A percentile compares a stretch with the other conserved stretches of the same genome.
These are phyloP conservation scores for Spergularia bocconei DNA, from an alignment of 148 eudicot genomes.

Conservation along the genomic window DNA sequence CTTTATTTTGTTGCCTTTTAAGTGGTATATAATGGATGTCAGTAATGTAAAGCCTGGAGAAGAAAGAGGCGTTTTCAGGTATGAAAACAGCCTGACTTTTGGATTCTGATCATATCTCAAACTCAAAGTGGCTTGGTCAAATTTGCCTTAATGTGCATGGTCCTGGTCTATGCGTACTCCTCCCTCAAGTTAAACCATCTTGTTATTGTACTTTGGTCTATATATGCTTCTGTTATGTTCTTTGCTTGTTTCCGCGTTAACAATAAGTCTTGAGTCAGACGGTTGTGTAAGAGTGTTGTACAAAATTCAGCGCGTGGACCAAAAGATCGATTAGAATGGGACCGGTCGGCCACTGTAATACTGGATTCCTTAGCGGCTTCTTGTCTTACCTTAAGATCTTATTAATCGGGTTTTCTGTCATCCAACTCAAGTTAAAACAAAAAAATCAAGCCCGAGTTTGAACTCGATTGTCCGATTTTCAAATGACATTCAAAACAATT, in stretches of 20 bases:
- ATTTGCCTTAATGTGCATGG: neutral
- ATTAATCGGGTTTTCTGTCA: too few relatives aligned
- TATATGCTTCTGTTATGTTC: neutral
- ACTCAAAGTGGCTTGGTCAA: constrained; percentile 23
- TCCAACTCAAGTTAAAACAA: too few relatives aligned
- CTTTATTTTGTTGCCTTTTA: neutral
- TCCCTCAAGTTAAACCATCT: constrained; percentile 11
- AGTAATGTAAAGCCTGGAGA: constrained; percentile 27
- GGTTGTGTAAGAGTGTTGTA: too few relatives aligned
- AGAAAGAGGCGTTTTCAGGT: constrained; percentile 6
- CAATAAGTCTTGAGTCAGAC: too few relatives aligned
- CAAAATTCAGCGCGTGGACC: too few relatives aligned
- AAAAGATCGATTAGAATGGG: too few relatives aligned
- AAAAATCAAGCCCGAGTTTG: too few relatives aligned
- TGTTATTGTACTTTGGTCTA: neutral
- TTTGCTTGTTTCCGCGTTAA: neutral
- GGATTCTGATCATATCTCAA: neutral
- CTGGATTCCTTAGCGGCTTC: too few relatives aligned
- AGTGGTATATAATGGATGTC: constrained; percentile 20
- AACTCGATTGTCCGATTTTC: too few relatives aligned
- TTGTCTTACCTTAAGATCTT: too few relatives aligned
- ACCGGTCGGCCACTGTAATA: too few relatives aligned
- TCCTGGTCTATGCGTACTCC: constrained; percentile 14
- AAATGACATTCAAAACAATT: too few relatives aligned
- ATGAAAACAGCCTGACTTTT: constrained; percentile 26